Evolutionary conservation across 148 eudicot genomes (phyloP).

Genomic region (Fagopyrum tataricum): DNA sequence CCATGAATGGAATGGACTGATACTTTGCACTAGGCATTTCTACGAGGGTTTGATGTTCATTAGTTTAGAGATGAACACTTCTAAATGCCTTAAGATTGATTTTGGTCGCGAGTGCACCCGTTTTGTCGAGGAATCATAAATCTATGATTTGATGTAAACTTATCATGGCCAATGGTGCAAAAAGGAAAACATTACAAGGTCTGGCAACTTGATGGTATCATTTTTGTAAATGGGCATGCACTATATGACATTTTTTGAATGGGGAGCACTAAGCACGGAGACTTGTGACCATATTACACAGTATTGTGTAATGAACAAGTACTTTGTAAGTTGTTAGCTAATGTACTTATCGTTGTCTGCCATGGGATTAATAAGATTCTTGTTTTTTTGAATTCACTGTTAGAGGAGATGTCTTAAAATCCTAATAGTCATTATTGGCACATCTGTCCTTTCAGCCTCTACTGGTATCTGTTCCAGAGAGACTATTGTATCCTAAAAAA

Average conservation of each 20-base stretch:
- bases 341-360: not conserved
- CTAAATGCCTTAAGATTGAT: not conserved
- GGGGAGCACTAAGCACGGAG: slow-evolving; percentile 5
- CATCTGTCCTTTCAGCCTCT: no score
- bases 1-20: not conserved
- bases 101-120: not conserved
- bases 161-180: not conserved
- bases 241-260: not conserved
- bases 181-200: not conserved
- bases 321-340: not conserved
- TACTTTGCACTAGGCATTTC: not conserved
- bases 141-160: not conserved
- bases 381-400: no score
- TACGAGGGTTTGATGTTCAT: not conserved
- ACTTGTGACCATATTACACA: not conserved
- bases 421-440: no score
- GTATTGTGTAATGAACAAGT: not conserved
- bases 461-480: no score
- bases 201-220: not conserved
- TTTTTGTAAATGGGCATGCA: not conserved
- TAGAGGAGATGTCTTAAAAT: no score
- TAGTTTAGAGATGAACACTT: not conserved
- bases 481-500: no score
- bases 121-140: not conserved
- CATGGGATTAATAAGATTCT: not conserved